Base-by-base conservation (phyloP, 2,329 filamentous ascomycete species). In the Didymella keratinophila region DNA sequence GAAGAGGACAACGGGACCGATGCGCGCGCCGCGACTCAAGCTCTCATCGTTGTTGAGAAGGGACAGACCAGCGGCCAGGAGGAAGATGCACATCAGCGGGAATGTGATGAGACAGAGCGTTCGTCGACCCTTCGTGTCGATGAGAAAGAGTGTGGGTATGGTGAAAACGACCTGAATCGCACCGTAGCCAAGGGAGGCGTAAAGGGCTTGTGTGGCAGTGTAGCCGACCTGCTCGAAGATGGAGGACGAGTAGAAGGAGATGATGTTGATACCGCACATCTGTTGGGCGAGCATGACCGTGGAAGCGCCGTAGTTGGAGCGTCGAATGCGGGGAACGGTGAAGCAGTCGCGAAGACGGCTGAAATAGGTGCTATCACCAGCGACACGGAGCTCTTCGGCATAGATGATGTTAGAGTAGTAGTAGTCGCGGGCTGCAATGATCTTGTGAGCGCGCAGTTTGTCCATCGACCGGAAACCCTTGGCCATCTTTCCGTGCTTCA, bases 161-260 rank as follows among this genome's bases (percentile, higher is more conserved):
- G 75, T 76, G 52, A 69, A 70, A 14, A 77, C 66, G 48, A 77
- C 69, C 28, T 76, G 72, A 11, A 77, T 60, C 12, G 72, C 72
- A 47, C 75, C 75, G 50, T 75, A 77, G 1, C 75, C 75, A 5
- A 77, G 69, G 10, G 74, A 77, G 2, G 74, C 74, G 60, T 71
- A 76, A 10, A 77, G 52, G 2, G 75, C 74, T 56, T 77, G 58
- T 1, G 49, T 58, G 0, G 41, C 12, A 1, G 56, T 63, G 63
- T 74, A 76, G 3, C 73, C 73, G 34, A 65, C 73, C 2, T 70
- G 41, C 0, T 90, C 93, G 72, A 95, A 92, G 52, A 89, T 71
- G 68, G 94, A 68, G 0, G 71, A 93, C 71, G 96, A 96, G 45
- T 93, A 95, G 56, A 89, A 82, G 0, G 92, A 92, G 14, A 97